Base-by-base conservation (phyloP, 1,284 basidiomycete species). In the Wallemia hederae region DNA sequence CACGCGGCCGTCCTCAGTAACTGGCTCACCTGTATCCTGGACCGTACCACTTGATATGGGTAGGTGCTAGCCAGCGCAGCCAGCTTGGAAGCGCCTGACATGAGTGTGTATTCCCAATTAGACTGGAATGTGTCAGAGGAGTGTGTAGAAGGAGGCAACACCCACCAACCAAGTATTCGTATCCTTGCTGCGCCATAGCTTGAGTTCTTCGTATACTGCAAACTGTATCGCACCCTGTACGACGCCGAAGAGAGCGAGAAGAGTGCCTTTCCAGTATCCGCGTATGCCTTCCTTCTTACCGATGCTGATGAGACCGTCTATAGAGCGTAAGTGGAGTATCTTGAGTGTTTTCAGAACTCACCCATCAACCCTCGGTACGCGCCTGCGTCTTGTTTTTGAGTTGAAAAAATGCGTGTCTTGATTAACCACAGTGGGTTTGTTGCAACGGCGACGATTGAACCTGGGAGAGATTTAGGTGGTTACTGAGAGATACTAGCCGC, bases 351-450 rank as follows among this genome's bases (percentile, higher is more conserved):
- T 22, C 25, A 66, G 31, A n/a, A 76, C 81, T 66, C 65, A 89
- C 88, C 74, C 76, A 80, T 81, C 60, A 91, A 74, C 2, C 82
- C 79, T n/a, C 78, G 76, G 70, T 92, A 91, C 1, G 85, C 79
- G 3, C 70, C 72, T 28, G 82, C 77, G 62, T 80, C 78, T 61
- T 78, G 75, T 25, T 77, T 70, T 2, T 73, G 74, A 0, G 87
- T 86, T 1, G 90, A 90, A 68, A 97, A 98, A 81, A 98, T 92
- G 62, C 92, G 80, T 5, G 96, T 92, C 74, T 96, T 89, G 63
- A 99, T 85, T 14, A 98, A 87, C 92, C 92, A 99, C 66, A 98
- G 81, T 0, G 94, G 94, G 71, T 99, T 99, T 7, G 94, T 98
- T 70, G 96, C 78, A 63, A 97, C 75, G 0, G 92, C 90, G 1